Conservation (phyloP, 2,329 filamentous ascomycete species). For the Sporothrix dimorphospora region DNA sequence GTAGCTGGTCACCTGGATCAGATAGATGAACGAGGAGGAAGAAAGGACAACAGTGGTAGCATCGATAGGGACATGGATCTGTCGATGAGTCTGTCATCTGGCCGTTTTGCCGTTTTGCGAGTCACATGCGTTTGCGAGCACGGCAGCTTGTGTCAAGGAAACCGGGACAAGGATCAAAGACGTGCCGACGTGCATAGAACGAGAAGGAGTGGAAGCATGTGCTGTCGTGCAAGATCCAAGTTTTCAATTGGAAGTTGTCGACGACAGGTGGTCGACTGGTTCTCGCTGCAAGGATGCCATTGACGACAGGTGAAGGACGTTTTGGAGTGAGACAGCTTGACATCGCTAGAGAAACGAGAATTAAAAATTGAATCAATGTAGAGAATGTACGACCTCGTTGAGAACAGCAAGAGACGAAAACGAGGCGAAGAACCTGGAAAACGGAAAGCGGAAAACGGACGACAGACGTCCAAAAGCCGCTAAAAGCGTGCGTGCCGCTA, state of each 20-base stretch:
- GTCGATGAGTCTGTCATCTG: neutral
- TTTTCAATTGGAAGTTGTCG: neutral
- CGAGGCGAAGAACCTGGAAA: neutral
- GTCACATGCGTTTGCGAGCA: neutral
- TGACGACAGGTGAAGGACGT: too few species aligned
- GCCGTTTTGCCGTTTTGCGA: neutral
- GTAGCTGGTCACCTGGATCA: neutral
- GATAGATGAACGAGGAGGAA: neutral
- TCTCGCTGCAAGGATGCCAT: neutral
- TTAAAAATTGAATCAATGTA: too few species aligned
- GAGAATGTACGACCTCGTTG: too few species aligned
- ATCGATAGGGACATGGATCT: neutral
- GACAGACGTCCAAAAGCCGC: too few species aligned
- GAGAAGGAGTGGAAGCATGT: neutral
- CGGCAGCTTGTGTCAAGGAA: neutral
- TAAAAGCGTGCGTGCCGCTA: constrained; percentile 11
- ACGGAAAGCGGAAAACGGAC: too few species aligned
- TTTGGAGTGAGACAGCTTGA: too few species aligned
- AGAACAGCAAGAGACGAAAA: neutral
- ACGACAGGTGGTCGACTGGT: neutral
- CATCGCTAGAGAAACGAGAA: too few species aligned
- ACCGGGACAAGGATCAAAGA: neutral
- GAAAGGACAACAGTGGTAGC: neutral
- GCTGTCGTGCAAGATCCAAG: neutral
- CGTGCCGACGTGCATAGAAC: neutral